Percentiles rank a stretch among this genome's conserved stretches.
Conservation (phyloP, 176 grass and related monocot species). For the Panicum miliaceum region DNA sequence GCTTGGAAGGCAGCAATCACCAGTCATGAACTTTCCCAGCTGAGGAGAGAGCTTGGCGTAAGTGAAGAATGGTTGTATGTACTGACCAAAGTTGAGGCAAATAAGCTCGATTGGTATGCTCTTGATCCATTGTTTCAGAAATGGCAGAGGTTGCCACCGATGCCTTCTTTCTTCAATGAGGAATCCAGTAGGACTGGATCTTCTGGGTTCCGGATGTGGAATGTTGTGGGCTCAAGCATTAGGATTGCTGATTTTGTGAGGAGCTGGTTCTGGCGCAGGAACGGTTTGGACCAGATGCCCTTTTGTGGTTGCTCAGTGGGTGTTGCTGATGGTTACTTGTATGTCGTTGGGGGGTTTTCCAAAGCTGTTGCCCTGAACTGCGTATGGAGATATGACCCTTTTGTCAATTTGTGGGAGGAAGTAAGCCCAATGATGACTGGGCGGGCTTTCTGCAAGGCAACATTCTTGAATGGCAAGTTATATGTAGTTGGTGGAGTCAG, state of each 20-base stretch:
- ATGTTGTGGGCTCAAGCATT: constrained; percentile 77
- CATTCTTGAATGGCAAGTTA: constrained; percentile 71
- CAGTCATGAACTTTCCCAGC: constrained; percentile 56
- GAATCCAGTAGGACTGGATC: constrained; percentile 44
- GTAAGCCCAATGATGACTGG: constrained; percentile 70
- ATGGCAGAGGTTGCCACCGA: constrained; percentile 79
- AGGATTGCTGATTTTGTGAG: constrained; percentile 77
- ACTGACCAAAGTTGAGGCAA: constrained; percentile 65
- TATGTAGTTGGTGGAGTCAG: constrained; percentile 90
- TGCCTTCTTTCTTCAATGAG: constrained; percentile 66
- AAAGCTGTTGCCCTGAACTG: constrained; percentile 66
- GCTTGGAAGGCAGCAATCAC: constrained; percentile 69
- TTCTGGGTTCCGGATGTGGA: constrained; percentile 60
- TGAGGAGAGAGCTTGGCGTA: constrained; percentile 69
- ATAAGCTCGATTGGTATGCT: constrained; percentile 69
- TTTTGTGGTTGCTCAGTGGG: constrained; percentile 74
- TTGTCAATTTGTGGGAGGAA: constrained; percentile 76
- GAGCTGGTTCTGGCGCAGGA: constrained; percentile 63
- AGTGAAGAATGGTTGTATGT: constrained; percentile 91
- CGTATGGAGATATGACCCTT: constrained; percentile 79
- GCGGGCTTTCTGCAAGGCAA: constrained; percentile 86
- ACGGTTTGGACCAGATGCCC: constrained; percentile 60
- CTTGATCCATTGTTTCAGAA: constrained; percentile 60
- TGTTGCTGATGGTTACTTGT: constrained; percentile 67
- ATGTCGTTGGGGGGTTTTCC: constrained; percentile 82